Conservation (phyloP, 345 rosid species). For the Psidium guajava region DNA sequence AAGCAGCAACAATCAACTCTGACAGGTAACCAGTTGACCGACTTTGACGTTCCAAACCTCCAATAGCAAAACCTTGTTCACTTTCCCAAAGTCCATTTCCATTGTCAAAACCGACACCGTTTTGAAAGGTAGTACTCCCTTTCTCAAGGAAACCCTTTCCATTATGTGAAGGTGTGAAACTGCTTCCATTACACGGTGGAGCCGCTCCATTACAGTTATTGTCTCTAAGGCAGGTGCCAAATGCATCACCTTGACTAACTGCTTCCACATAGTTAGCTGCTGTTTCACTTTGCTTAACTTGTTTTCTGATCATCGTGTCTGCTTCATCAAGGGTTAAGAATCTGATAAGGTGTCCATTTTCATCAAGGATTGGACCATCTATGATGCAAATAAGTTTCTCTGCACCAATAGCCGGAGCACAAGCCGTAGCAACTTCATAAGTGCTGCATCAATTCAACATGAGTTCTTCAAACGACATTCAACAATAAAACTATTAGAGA, state of each 20-base stretch:
- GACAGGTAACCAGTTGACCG: constrained; percentile 70
- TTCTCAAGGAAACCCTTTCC: constrained; percentile 27
- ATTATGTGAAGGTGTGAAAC: constrained; percentile 12
- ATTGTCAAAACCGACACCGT: constrained; percentile 84
- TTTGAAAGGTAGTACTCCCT: constrained; percentile 43
- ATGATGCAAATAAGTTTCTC: constrained; percentile 89
- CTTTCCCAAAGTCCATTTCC: constrained; percentile 76
- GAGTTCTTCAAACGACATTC: neutral
- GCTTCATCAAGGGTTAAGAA: constrained; percentile 91
- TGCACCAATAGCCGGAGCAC: constrained; percentile 91
- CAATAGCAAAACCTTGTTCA: constrained; percentile 95
- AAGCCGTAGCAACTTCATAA: constrained; percentile 97
- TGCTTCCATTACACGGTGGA: constrained; percentile 15
- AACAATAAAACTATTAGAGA: neutral
- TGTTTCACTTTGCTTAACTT: constrained; percentile 82
- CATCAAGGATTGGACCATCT: constrained; percentile 89
- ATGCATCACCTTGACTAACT: constrained; percentile 43
- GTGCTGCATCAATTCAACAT: constrained; percentile 44
- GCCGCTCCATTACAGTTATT: constrained; percentile 32
- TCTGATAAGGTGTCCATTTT: constrained; percentile 68
- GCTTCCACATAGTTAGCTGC: constrained; percentile 90
- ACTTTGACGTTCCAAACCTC: constrained; percentile 81
- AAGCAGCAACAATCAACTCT: constrained; percentile 93
- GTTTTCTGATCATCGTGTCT: constrained; percentile 66
- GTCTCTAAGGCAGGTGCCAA: constrained; percentile 13